Evolutionary conservation across 2,329 filamentous ascomycete species (phyloP).

Genomic region (Talaromyces sp.): DNA sequence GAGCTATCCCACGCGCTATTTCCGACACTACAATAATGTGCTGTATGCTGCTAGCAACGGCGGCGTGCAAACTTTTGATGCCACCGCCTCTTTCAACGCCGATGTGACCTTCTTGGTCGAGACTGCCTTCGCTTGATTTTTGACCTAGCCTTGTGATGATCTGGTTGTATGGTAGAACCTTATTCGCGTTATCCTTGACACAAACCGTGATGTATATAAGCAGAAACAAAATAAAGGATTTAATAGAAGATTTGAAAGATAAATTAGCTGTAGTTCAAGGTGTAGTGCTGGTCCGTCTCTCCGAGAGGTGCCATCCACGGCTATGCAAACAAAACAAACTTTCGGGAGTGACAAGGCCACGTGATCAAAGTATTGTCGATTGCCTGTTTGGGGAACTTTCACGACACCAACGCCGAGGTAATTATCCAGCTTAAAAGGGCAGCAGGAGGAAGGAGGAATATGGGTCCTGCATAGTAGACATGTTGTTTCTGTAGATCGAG

Average conservation of each 20-base stretch:
- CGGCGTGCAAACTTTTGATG: conserved; percentile 10
- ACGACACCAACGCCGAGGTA: neutral
- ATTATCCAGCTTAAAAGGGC: neutral
- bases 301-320: neutral
- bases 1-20: conserved; percentile 16
- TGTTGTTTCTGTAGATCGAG: neutral
- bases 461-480: neutral
- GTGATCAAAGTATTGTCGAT: neutral
- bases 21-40: conserved; percentile 13
- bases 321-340: neutral
- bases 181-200: neutral
- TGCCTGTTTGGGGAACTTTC: neutral
- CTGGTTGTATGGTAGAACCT: neutral
- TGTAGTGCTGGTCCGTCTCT: neutral
- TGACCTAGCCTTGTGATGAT: neutral
- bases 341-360: neutral
- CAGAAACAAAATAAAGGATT: neutral
- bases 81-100: conserved; percentile 5
- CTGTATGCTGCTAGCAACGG: conserved; percentile 15
- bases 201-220: neutral
- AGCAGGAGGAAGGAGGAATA: neutral
- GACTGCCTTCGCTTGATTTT: conserved; percentile 10
- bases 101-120: conserved; percentile 11
- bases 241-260: neutral
- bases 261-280: neutral